Evolutionary conservation across 75 land plant genomes (phyloP), one percentile per base, ranked within the genome.

Genomic region (Cupressus sempervirens): DNA sequence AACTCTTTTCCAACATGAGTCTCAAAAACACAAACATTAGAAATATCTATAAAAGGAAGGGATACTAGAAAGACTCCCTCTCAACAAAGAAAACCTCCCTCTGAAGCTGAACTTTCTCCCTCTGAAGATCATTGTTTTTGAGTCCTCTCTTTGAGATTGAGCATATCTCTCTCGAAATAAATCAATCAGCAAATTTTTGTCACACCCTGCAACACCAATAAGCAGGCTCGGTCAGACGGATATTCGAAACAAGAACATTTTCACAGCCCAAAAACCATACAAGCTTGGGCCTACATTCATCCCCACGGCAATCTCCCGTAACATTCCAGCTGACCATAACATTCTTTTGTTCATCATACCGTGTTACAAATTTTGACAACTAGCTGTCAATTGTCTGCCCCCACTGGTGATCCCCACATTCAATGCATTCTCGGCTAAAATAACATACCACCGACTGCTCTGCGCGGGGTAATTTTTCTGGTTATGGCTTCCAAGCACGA

Each of bases 291-390:
- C 99, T 89, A 87, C 99, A 97, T 90, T 97, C 99, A 72, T 97
- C 96, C 1, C 99, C 99, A 1, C 4, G 45, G 82, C 99, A 97
- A 62, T 82, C 87, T 7, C 99, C 96, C 8, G 97, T 96, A 53
- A n/a, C 62, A 76, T 97, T 97, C 99, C 99, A 97, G 87, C 99
- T 97, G 81, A 93, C 93, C 99, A 97, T 97, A 76, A 95, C 95
- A 83, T 97, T 97, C 93, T 97, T 97, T 87, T 86, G 88, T 85
- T 48, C 70, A 79, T 90, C 88, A 41, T 80, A 86, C 80, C 86
- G 84, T 58, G 81, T 84, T 73, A 97, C 99, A 82, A 96, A 97
- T 85, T 86, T 84, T 80, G 48, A 84, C 16, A 92, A 91, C 86
- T 93, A 96, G 1, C 99, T 98, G 67, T 94, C 86, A 75, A 97